These are phyloP conservation scores for Mercurialis annua DNA, from an alignment of 345 rosid species.

Conservation along the genomic window DNA sequence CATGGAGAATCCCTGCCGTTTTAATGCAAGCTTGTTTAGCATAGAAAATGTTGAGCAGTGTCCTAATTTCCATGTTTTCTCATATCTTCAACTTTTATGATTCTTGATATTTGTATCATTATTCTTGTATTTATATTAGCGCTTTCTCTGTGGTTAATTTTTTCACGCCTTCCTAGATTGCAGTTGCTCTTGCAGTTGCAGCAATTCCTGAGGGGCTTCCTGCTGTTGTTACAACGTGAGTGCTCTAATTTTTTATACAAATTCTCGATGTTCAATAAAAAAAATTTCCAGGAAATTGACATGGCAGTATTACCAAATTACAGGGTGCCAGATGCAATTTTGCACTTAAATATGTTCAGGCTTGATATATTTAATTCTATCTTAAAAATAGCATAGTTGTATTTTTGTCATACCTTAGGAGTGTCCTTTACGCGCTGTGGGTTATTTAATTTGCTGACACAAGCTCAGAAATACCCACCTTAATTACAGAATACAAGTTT, in stretches of 20 bases:
- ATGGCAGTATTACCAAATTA: not conserved
- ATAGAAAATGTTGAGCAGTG: not conserved
- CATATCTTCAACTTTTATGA: not conserved
- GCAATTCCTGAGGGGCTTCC: conserved; percentile 99
- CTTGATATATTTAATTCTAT: not conserved
- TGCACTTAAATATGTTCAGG: not conserved
- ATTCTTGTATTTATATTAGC: not conserved
- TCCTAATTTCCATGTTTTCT: not conserved
- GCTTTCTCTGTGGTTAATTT: conserved; percentile 6
- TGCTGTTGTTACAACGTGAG: conserved; percentile 99
- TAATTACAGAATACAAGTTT: not conserved
- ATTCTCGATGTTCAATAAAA: not conserved
- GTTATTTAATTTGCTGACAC: not conserved
- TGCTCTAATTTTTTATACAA: conserved; percentile 22
- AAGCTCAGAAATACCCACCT: not conserved
- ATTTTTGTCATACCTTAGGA: not conserved
- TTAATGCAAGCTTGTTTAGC: not conserved
- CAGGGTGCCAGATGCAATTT: not conserved
- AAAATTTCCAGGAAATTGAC: not conserved
- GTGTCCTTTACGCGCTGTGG: not conserved
- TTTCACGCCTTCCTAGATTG: conserved; percentile 66
- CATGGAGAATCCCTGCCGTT: not conserved
- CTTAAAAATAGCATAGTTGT: not conserved
- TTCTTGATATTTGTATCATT: not conserved
- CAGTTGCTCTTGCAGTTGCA: conserved; percentile 99